Evolutionary conservation across 345 rosid species (phyloP), one percentile per base, ranked within the genome.

Genomic region (Turritis glabra): DNA sequence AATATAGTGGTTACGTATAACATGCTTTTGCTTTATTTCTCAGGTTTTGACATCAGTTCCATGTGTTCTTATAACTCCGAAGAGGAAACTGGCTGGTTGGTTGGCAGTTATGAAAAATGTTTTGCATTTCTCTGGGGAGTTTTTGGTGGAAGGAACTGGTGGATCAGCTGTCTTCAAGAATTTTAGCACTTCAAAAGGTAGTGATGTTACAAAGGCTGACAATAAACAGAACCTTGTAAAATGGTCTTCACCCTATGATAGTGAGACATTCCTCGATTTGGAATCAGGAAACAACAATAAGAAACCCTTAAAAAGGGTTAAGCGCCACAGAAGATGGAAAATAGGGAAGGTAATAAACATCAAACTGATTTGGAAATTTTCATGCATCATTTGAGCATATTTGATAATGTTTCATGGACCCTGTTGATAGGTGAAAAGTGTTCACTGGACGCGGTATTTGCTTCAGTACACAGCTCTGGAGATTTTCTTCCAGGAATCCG

Each of bases 371-470:
- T 71, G 51, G 30, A 64, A 64, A 7, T 15, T 15, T 63, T 77
- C 5, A 37, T 46, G 81, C 26, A 60, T 59, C 71, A 38, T 77
- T 25, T 53, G 52, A 56, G 48, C 17, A 51, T 48, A 62, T 54
- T 55, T 80, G 55, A 76, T 52, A 68, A 15, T 26, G 55, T 77
- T 30, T 72, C 68, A 35, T 67, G 23, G 22, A 14, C 74, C n/a
- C 54, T 80, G 75, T 40, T 67, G 69, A 47, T 78, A 94, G 98
- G 81, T 94, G 74, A 94, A 81, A 83, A 79, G 91, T 66, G 95
- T 91, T 61, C 95, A 90, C 53, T 94, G 93, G 95, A 89, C 95
- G 73, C 94, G 98, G 41, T 89, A 91, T 91, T 82, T 94, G 81
- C 98, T 94, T 78, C 86, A 91, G 57, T 89, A 89, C 85, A 94